Conservation (phyloP, 305 asterid species). For the Coffea humblotiana region DNA sequence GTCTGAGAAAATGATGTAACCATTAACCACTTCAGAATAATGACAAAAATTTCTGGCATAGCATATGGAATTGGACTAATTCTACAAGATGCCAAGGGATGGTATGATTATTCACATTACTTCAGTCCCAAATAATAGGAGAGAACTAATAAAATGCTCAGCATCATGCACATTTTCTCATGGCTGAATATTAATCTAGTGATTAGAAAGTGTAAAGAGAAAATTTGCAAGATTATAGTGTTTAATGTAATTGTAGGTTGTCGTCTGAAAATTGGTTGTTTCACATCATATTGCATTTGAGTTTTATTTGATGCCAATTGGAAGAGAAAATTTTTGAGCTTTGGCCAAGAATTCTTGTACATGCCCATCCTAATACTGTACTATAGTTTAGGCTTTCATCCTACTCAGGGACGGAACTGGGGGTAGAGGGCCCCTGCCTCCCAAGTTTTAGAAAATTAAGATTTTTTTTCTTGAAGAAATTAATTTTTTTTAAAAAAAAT, state of each 20-base stretch:
- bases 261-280: background rate
- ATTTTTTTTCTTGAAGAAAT: no score
- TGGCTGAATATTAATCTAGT: background rate
- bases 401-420: no score
- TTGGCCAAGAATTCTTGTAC: background rate
- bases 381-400: no score
- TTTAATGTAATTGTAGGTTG: background rate
- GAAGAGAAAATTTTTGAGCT: background rate
- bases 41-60: background rate
- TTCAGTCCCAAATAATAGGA: background rate
- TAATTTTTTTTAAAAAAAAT: no score
- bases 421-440: no score
- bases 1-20: background rate
- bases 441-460: no score
- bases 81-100: background rate
- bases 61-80: background rate
- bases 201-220: background rate
- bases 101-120: background rate
- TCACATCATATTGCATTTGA: background rate
- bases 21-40: background rate
- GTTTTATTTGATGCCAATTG: background rate
- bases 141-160: background rate
- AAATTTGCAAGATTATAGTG: background rate
- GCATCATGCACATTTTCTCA: background rate
- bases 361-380: background rate